A percentile compares a stretch with the other conserved stretches of the same genome.
phyloP scores from a whole-genome alignment of 208 protist species.

The Phytomonas sp. region DNA sequence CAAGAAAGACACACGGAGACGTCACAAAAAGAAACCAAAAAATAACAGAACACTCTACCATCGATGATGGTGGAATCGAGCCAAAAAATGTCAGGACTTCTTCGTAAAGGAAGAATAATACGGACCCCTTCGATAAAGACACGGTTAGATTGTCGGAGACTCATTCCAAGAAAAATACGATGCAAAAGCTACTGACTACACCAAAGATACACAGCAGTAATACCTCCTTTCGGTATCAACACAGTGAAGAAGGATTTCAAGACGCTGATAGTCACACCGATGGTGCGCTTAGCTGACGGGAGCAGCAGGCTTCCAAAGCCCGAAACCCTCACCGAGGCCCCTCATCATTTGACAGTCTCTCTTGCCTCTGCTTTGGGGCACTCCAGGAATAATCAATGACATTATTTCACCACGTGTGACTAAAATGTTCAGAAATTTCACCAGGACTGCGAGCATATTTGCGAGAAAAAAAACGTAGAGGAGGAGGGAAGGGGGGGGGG shows the following conservation, averaged over 20 bases:
- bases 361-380: not conserved
- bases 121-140: not conserved
- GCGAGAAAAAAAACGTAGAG: not conserved
- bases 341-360: not conserved
- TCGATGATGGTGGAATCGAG: not conserved
- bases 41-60: not conserved
- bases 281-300: not conserved
- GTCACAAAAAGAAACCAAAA: not conserved
- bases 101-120: not conserved
- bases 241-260: not conserved
- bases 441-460: not conserved
- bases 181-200: not conserved
- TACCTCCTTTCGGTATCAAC: not conserved
- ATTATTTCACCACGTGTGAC: not conserved
- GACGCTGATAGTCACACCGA: not conserved
- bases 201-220: not conserved
- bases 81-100: not conserved
- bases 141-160: not conserved
- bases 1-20: not conserved
- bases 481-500: too few relatives aligned
- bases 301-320: not conserved
- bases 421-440: not conserved
- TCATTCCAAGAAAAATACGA: not conserved
- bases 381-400: not conserved
- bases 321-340: not conserved